These are phyloP conservation scores for Helminthosporium solani DNA, from an alignment of 2,329 filamentous ascomycete genomes.

Conservation along the genomic window DNA sequence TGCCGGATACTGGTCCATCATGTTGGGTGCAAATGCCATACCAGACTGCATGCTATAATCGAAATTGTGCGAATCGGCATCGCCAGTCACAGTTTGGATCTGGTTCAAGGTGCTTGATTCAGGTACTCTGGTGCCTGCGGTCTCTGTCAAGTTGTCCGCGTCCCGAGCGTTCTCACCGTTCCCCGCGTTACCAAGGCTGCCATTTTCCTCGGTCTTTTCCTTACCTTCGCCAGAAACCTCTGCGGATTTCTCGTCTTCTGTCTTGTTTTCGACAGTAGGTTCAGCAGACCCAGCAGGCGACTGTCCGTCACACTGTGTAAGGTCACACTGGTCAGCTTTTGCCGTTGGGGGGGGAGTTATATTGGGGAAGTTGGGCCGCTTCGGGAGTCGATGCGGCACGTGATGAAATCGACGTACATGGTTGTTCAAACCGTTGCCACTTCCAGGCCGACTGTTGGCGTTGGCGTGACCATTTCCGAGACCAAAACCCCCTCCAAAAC, in stretches of 20 bases:
- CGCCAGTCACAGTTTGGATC: constrained; percentile 38
- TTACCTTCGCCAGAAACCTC: constrained; percentile 36
- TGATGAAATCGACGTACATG: constrained; percentile 37
- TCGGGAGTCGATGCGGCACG: constrained; percentile 9
- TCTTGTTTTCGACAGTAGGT: constrained; percentile 35
- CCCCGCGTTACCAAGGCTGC: constrained; percentile 2
- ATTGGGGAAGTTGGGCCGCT: background rate
- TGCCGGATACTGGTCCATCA: constrained; percentile 54
- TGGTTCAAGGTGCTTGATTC: constrained; percentile 27
- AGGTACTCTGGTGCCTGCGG: constrained; percentile 18
- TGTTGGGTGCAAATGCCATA: constrained; percentile 30
- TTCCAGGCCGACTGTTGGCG: constrained; percentile 32
- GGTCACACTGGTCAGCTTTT: constrained; percentile 27
- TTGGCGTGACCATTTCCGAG: constrained; percentile 23
- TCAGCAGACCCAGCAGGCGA: constrained; percentile 32
- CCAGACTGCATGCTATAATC: constrained; percentile 27
- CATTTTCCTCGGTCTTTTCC: constrained; percentile 10
- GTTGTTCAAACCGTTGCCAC: constrained; percentile 24
- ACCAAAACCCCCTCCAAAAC: constrained; percentile 39
- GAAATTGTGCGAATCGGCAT: constrained; percentile 23
- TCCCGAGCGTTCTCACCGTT: constrained; percentile 9
- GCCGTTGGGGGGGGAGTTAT: constrained; percentile 5
- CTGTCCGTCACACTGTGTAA: constrained; percentile 32
- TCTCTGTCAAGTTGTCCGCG: constrained; percentile 17
- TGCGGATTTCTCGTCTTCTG: constrained; percentile 29